Percentiles rank a stretch among this genome's conserved stretches.
Conservation (phyloP, 2,329 filamentous ascomycete genomes). For the Penicillium sp. region DNA sequence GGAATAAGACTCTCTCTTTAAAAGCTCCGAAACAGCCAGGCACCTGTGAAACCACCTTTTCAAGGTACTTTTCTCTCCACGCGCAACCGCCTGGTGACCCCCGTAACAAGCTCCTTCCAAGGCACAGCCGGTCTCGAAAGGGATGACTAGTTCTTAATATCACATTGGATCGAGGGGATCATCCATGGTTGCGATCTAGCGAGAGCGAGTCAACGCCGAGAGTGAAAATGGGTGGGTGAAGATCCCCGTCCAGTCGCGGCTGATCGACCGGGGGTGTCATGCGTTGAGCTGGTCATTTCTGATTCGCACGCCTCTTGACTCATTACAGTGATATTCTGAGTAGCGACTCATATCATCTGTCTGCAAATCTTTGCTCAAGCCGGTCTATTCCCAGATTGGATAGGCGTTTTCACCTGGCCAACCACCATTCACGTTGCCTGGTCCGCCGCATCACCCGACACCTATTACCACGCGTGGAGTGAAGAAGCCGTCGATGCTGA, state of each 20-base stretch:
- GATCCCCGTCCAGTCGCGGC: slow-evolving; percentile 16
- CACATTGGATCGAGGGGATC: slow-evolving; percentile 2
- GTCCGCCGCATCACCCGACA: slow-evolving; percentile 27
- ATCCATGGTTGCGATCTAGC: neutral
- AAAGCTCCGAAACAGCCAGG: slow-evolving; percentile 12
- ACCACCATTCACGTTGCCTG: neutral
- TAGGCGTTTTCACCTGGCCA: neutral
- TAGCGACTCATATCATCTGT: slow-evolving; percentile 6
- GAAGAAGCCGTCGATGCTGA: slow-evolving; percentile 7
- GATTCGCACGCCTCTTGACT: slow-evolving; percentile 21
- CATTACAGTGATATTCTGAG: slow-evolving; percentile 8
- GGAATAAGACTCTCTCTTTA: neutral
- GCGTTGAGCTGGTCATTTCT: slow-evolving; percentile 19
- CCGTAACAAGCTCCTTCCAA: slow-evolving; percentile 14
- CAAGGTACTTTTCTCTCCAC: slow-evolving; percentile 15
- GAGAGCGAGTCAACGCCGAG: neutral
- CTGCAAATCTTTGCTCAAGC: neutral
- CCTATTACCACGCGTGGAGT: slow-evolving; percentile 21
- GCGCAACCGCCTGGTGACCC: slow-evolving; percentile 24
- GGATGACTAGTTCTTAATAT: neutral
- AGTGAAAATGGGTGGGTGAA: slow-evolving; percentile 9
- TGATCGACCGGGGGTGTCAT: slow-evolving; percentile 22
- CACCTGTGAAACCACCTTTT: slow-evolving; percentile 21
- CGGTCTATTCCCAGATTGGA: neutral
- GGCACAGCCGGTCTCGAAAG: slow-evolving; percentile 10